These are phyloP conservation scores for Fraxinus baroniana DNA, from an alignment of 305 asterid species.

Conservation along the genomic window DNA sequence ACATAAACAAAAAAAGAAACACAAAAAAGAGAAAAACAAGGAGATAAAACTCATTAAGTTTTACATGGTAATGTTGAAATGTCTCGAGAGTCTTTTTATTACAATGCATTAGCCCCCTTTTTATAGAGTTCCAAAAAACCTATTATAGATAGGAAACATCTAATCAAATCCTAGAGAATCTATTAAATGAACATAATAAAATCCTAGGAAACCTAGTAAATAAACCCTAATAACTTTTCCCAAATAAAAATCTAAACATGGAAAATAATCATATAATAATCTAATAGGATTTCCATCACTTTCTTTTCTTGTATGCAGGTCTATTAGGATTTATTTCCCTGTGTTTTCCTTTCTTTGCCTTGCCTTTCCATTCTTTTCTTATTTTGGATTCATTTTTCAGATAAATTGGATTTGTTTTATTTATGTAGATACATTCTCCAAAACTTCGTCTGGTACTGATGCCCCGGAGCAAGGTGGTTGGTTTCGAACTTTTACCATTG, in stretches of 20 bases:
- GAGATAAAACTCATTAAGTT: background rate
- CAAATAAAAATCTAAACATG: background rate
- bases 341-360: background rate
- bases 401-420: conserved; percentile 10
- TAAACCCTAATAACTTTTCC: background rate
- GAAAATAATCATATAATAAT: background rate
- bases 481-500: conserved; percentile 76
- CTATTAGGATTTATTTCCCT: background rate
- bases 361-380: conserved; percentile 11
- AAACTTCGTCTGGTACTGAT: conserved; percentile 68
- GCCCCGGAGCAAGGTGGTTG: conserved; percentile 82
- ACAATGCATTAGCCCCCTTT: background rate
- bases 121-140: background rate
- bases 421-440: conserved; percentile 78
- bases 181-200: background rate
- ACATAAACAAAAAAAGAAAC: background rate
- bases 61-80: background rate
- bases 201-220: background rate
- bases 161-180: background rate
- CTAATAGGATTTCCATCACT: background rate
- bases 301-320: background rate
- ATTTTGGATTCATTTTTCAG: background rate
- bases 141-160: background rate
- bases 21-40: background rate
- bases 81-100: conserved; percentile 2